These are phyloP conservation scores for Austroboletus niveus DNA, from an alignment of 1,284 basidiomycete species.

Conservation along the genomic window DNA sequence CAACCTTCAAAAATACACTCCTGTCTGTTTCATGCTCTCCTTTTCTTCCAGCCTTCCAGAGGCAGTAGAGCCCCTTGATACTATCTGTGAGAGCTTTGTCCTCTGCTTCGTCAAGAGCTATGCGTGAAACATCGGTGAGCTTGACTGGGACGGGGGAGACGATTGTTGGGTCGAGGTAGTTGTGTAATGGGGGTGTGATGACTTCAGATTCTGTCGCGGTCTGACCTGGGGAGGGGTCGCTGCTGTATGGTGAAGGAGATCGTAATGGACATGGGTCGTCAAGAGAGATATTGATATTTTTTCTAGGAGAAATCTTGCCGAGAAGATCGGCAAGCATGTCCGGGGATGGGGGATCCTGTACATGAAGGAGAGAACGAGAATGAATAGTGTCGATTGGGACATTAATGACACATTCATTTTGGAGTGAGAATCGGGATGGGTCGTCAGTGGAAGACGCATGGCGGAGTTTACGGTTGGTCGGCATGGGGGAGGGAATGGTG, in stretches of 20 bases:
- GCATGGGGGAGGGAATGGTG: constrained; percentile 30
- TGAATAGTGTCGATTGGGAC: constrained; percentile 22
- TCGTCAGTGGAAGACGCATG: constrained; percentile 1
- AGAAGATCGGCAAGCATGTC: constrained; percentile 25
- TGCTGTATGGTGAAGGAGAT: constrained; percentile 6
- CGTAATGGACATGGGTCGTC: constrained; percentile 9
- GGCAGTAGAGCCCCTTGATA: constrained; percentile 34
- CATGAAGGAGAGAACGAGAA: constrained; percentile 7
- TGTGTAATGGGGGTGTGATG: constrained; percentile 21
- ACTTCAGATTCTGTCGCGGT: constrained; percentile 27
- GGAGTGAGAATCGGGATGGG: constrained; percentile 2
- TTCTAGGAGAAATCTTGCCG: constrained; percentile 24
- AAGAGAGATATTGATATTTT: constrained; percentile 18
- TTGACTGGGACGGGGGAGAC: constrained; percentile 18
- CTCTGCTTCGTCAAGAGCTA: constrained; percentile 5
- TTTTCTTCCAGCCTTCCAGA: constrained; percentile 27
- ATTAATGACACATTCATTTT: constrained; percentile 13
- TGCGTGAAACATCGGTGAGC: constrained; percentile 10
- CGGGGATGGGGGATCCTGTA: constrained; percentile 26
- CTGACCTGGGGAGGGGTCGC: constrained; percentile 13
- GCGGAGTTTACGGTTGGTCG: constrained; percentile 20
- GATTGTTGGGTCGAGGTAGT: constrained; percentile 8
- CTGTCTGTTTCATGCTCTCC: constrained; percentile 16
- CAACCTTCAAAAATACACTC: constrained; percentile 24
- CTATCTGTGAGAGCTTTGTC: constrained; percentile 27